These are phyloP conservation scores for Mycena capillaripes DNA, from an alignment of 768 basidiomycete species.

Conservation along the genomic window DNA sequence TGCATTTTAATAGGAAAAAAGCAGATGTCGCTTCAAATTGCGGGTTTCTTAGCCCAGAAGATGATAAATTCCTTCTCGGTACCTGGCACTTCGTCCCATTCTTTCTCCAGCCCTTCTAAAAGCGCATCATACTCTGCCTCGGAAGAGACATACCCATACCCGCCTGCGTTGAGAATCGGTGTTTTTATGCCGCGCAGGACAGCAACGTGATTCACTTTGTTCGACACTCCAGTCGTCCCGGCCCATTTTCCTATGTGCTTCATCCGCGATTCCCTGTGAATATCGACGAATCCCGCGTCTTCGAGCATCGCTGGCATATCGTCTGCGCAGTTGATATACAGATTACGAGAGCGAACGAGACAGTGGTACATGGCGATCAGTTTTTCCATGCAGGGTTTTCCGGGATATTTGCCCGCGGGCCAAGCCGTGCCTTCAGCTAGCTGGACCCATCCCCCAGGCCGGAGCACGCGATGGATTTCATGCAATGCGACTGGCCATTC, in stretches of 20 bases:
- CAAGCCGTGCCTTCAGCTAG: background rate
- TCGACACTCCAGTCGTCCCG: background rate
- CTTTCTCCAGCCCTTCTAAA: constrained; percentile 7
- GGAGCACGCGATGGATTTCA: background rate
- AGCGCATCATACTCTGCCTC: constrained; percentile 21
- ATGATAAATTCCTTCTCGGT: background rate
- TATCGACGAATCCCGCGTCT: background rate
- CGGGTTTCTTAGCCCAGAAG: constrained; percentile 19
- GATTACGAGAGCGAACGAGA: background rate
- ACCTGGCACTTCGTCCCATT: constrained; percentile 11
- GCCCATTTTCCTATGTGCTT: background rate
- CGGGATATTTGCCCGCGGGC: background rate
- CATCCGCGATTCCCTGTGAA: background rate
- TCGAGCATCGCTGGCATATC: background rate
- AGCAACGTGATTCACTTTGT: background rate
- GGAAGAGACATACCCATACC: background rate
- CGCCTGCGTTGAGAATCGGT: too few species aligned
- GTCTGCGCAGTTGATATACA: background rate
- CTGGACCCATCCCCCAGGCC: background rate
- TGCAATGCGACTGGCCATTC: background rate
- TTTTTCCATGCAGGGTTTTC: background rate
- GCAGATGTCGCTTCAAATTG: too few species aligned
- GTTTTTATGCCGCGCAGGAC: background rate
- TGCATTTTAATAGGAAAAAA: too few species aligned
- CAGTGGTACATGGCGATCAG: background rate